Conservation (phyloP, 345 rosid genomes). For the Moricandia moricandioides region DNA sequence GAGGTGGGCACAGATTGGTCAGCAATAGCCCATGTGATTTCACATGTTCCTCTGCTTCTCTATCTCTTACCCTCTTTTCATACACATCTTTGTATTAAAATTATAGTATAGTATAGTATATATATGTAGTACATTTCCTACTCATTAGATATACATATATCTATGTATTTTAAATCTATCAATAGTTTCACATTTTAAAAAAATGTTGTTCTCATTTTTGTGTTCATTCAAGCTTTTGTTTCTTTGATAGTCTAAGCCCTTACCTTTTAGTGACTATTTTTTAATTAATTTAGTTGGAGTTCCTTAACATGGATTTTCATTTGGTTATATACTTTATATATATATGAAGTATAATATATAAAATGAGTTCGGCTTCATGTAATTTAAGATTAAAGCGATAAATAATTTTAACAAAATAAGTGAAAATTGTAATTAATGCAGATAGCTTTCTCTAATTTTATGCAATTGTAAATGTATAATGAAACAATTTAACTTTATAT, state of each 20-base stretch:
- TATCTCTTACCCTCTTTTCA: conserved; percentile 26
- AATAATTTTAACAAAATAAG: background rate
- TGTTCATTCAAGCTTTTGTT: background rate
- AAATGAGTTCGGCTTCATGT: background rate
- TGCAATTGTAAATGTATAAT: background rate
- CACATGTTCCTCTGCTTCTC: conserved; percentile 38
- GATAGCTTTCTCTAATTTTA: background rate
- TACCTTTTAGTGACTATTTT: background rate
- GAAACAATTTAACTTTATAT: background rate
- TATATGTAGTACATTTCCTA: background rate
- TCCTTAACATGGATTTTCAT: background rate
- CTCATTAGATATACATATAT: background rate
- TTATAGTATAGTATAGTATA: background rate
- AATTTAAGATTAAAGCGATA: background rate
- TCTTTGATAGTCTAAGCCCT: background rate
- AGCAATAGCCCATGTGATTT: conserved; percentile 38
- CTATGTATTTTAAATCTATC: background rate
- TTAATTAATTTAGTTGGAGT: background rate
- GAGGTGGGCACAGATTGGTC: conserved; percentile 39
- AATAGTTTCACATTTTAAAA: background rate
- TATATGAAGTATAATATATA: background rate
- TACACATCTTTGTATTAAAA: conserved; percentile 5
- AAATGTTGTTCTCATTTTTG: background rate
- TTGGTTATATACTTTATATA: background rate
- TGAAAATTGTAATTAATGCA: background rate